Conservation (phyloP, 306 rosid species). For the Dicorynia guianensis region DNA sequence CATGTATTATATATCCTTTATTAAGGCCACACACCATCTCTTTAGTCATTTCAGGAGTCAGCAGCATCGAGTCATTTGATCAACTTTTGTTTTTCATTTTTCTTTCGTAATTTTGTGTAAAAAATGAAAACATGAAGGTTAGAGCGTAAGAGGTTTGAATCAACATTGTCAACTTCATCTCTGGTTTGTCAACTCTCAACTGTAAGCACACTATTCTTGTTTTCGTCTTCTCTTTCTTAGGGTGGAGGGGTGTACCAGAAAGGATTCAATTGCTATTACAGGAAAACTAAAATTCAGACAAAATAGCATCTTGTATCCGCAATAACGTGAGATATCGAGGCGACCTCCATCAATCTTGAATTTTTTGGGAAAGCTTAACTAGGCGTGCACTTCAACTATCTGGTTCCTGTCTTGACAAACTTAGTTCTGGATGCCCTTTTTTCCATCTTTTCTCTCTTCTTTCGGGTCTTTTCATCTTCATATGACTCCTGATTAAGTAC, state of each 20-base stretch:
- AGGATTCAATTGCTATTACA: constrained; percentile 3
- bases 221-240: constrained; percentile 12
- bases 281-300: background rate
- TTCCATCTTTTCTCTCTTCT: constrained; percentile 75
- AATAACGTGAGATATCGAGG: background rate
- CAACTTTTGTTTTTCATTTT: too few relatives aligned
- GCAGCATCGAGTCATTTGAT: background rate
- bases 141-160: too few relatives aligned
- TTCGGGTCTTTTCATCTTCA: constrained; percentile 69
- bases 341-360: background rate
- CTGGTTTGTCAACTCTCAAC: background rate
- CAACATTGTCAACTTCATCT: background rate
- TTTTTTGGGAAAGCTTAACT: background rate
- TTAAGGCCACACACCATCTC: background rate
- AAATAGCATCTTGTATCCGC: background rate
- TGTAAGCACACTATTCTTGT: constrained; percentile 1
- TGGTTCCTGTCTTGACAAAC: constrained; percentile 57
- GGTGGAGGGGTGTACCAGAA: constrained; percentile 14
- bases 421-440: constrained; percentile 65
- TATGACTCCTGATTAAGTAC: constrained; percentile 46
- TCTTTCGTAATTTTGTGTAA: too few relatives aligned
- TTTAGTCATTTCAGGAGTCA: background rate
- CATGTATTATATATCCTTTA: background rate
- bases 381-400: constrained; percentile 30
- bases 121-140: too few relatives aligned